Evolutionary conservation across 2,329 filamentous ascomycete species (phyloP).

Genomic region (Colletotrichum sojae): DNA sequence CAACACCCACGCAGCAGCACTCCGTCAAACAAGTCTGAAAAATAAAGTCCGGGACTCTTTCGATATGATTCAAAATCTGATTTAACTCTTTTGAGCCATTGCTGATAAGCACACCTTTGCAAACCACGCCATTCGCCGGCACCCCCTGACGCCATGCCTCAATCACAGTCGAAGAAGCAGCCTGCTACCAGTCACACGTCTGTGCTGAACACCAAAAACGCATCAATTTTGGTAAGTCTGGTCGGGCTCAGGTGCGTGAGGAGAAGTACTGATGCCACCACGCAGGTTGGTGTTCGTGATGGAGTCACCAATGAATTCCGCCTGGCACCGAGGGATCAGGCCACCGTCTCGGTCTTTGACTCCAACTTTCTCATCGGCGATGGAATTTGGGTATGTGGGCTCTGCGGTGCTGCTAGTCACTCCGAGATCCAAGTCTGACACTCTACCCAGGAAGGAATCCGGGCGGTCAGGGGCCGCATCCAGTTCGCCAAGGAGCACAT

Average conservation of each 20-base stretch:
- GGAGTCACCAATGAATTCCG: conserved; percentile 45
- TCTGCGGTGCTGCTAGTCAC: neutral
- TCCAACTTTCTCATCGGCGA: conserved; percentile 48
- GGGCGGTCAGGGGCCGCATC: conserved; percentile 43
- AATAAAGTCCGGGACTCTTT: neutral
- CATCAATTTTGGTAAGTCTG: conserved; percentile 42
- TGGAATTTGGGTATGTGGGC: conserved; percentile 45
- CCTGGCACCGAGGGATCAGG: conserved; percentile 44
- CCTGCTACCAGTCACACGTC: conserved; percentile 42
- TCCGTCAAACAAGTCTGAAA: neutral
- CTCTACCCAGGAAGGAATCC: conserved; percentile 45
- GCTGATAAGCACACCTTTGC: conserved; percentile 1
- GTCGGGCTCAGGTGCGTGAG: no score
- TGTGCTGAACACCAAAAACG: conserved; percentile 46
- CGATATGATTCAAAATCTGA: neutral
- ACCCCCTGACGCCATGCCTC: conserved; percentile 20
- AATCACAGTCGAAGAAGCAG: conserved; percentile 12
- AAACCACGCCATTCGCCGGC: neutral
- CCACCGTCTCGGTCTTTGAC: conserved; percentile 47
- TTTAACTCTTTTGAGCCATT: neutral
- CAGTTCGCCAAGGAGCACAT: conserved; percentile 49
- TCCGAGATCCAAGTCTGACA: neutral
- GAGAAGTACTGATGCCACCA: neutral
- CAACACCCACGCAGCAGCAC: no score
- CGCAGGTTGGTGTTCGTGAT: conserved; percentile 47